These are phyloP conservation scores for Aegilops bicornis DNA, from an alignment of 176 grass and related monocot genomes.

Conservation along the genomic window DNA sequence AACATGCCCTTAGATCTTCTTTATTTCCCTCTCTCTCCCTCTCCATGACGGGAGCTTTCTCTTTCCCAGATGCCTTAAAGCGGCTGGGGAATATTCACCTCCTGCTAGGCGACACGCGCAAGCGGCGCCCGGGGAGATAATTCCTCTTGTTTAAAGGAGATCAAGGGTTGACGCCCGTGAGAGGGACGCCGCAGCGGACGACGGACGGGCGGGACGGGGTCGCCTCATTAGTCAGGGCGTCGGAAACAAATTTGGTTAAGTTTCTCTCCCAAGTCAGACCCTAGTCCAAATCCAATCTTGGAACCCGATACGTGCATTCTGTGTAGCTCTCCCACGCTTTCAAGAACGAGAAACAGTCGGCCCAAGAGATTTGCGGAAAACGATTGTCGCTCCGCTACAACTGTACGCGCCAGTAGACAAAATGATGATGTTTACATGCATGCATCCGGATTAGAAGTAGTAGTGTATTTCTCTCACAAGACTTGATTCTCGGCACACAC, in stretches of 20 bases:
- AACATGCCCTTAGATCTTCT: slow-evolving; percentile 7
- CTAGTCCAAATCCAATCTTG: neutral
- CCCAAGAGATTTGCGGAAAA: neutral
- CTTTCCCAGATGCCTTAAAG: slow-evolving; percentile 41
- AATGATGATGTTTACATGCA: neutral
- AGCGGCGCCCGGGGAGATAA: neutral
- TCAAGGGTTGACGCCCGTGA: slow-evolving; percentile 20
- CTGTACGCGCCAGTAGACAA: neutral
- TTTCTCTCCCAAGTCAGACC: slow-evolving; percentile 31
- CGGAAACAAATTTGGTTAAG: neutral
- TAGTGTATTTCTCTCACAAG: neutral
- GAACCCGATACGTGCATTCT: neutral
- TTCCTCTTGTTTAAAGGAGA: slow-evolving; percentile 31
- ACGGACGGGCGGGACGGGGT: neutral
- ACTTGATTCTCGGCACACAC: neutral
- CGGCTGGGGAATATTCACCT: slow-evolving; percentile 41
- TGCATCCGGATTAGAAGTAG: neutral
- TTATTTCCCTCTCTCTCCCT: neutral
- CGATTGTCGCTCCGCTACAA: neutral
- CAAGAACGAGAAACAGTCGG: neutral
- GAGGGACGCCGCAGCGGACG: slow-evolving; percentile 38
- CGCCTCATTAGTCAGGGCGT: neutral
- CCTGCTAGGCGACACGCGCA: slow-evolving; percentile 42
- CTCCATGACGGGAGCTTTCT: neutral
- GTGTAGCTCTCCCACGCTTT: neutral